Conservation (phyloP, 2,329 filamentous ascomycete genomes). For the Trichoderma afroharzianum region DNA sequence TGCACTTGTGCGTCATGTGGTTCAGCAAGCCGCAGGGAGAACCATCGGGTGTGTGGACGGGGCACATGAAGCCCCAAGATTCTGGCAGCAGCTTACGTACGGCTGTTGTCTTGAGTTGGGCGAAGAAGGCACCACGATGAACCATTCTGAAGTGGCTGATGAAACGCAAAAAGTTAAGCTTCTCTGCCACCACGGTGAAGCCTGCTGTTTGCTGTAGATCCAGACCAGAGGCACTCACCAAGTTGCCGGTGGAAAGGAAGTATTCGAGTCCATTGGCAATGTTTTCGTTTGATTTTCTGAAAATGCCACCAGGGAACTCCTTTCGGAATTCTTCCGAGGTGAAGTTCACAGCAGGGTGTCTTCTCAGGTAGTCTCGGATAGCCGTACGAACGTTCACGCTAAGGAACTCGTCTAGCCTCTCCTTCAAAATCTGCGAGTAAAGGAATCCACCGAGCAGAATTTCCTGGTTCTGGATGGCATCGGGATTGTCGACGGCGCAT, state of each 20-base stretch:
- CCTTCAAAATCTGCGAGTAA: conserved; percentile 94
- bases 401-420: conserved; percentile 87
- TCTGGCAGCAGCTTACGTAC: conserved; percentile 94
- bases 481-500: conserved; percentile 90
- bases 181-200: conserved; percentile 95
- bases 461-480: conserved; percentile 95
- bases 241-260: conserved; percentile 92
- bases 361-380: conserved; percentile 56
- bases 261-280: conserved; percentile 86
- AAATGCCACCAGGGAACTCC: conserved; percentile 75
- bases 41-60: conserved; percentile 96
- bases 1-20: conserved; percentile 92
- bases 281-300: conserved; percentile 81
- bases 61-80: conserved; percentile 97
- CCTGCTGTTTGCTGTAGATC: conserved; percentile 93
- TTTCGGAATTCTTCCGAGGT: conserved; percentile 71
- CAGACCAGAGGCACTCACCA: conserved; percentile 84
- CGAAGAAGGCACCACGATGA: conserved; percentile 97
- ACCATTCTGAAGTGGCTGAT: conserved; percentile 99
- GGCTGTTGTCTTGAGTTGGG: conserved; percentile 93
- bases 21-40: conserved; percentile 91
- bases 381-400: conserved; percentile 48
- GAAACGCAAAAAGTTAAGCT: conserved; percentile 98
- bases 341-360: conserved; percentile 64
- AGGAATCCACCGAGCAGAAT: conserved; percentile 89